Conservation (phyloP, 192 early-diverging fungal genomes). For the Rhizophagus prolifer region DNA sequence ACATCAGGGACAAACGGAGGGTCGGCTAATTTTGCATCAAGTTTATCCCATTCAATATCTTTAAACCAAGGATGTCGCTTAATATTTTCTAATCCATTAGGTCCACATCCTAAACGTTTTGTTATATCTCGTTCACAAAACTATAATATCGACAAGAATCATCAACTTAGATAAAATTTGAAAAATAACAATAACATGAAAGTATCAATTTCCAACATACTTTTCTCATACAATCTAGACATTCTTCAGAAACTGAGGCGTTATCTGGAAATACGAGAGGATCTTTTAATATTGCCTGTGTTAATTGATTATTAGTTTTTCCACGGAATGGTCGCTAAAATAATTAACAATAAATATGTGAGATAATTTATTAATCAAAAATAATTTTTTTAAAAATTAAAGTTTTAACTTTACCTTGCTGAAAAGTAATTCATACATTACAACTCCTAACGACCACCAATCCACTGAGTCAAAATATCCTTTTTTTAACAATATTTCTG, state of each 20-base stretch:
- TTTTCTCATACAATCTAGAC: constrained; percentile 52
- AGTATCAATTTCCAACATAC: constrained; percentile 34
- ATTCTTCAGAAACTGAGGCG: constrained; percentile 46
- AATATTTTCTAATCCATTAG: constrained; percentile 67
- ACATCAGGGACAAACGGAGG: constrained; percentile 89
- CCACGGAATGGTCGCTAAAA: constrained; percentile 76
- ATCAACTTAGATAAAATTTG: constrained; percentile 5
- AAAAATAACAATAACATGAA: not conserved
- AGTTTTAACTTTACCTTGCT: constrained; percentile 59
- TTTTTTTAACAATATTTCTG: constrained; percentile 65
- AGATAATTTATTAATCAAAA: not conserved
- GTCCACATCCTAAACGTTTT: constrained; percentile 76
- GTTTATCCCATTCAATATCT: constrained; percentile 70
- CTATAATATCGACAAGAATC: constrained; percentile 28
- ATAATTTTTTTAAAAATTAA: not conserved
- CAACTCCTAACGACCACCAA: constrained; percentile 86
- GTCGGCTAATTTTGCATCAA: constrained; percentile 66
- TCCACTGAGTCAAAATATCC: constrained; percentile 58
- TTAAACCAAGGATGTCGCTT: constrained; percentile 80
- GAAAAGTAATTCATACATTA: constrained; percentile 73
- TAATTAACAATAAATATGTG: constrained; percentile 3
- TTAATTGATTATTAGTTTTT: constrained; percentile 72
- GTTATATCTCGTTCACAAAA: constrained; percentile 73
- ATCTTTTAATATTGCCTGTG: constrained; percentile 68
- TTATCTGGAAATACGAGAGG: constrained; percentile 67